These are phyloP conservation scores for Chalaropsis ovoidea DNA, from an alignment of 2,329 filamentous ascomycete species.

Conservation along the genomic window DNA sequence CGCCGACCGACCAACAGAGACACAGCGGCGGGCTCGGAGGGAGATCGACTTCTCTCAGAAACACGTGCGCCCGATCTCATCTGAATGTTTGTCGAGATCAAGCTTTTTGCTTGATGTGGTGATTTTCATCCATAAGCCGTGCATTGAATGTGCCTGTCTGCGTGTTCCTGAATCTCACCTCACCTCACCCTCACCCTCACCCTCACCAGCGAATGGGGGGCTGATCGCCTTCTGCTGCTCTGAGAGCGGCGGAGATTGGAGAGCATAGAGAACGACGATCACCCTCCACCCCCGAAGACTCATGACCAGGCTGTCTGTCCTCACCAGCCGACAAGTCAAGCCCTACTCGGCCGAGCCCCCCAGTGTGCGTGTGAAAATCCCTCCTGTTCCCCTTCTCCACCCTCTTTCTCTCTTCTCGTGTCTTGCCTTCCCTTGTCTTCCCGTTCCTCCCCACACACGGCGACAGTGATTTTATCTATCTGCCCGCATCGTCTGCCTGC, in stretches of 20 bases:
- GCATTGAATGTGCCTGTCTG: not conserved
- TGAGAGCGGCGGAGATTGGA: no score
- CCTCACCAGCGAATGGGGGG: not conserved
- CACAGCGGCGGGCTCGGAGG: no score
- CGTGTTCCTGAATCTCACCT: no score
- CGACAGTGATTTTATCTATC: not conserved
- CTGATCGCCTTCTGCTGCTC: not conserved
- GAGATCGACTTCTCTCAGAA: not conserved
- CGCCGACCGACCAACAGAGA: no score
- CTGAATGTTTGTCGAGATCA: not conserved
- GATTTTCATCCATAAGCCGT: not conserved
- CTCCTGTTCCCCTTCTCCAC: not conserved
- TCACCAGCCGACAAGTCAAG: not conserved
- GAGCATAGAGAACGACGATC: not conserved
- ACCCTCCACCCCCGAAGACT: not conserved
- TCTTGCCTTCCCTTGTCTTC: not conserved
- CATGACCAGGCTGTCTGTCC: not conserved
- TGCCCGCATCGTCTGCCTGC: not conserved
- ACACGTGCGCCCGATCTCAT: not conserved
- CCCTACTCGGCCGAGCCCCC: not conserved
- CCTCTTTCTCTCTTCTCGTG: not conserved
- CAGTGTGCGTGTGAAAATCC: not conserved
- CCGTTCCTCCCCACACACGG: not conserved
- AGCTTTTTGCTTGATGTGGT: slow-evolving; percentile 5
- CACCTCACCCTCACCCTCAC: no score